Base-by-base conservation (phyloP, 331 rosid genomes). In the Malus hybrid region DNA sequence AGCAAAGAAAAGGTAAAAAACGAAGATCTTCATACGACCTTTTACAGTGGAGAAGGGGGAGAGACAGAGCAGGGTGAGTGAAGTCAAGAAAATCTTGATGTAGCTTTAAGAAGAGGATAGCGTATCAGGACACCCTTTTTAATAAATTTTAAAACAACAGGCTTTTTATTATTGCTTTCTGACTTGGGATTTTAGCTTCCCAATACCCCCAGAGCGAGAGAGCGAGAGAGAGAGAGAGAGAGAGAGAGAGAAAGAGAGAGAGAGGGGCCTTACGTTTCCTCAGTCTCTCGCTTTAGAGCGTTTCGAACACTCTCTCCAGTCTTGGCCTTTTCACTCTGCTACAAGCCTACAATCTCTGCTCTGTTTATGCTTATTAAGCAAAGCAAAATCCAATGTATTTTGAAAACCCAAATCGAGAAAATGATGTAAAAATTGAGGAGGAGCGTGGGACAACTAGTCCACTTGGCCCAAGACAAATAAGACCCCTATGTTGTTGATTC, bases 161-260 rank as follows among this genome's bases (percentile, higher is more conserved):
- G 79, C 75, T 73, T 70, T 80, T 79, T 69, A 81, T 86, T 79
- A 87, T 85, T 87, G 88, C 89, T 81, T 59, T 86, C 90, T 82
- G 90, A 91, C 90, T 84, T 79, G 90, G 91, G 92, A 88, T 89
- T 93, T 93, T 85, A 85, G 87, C 84, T 91, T 90, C 86, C 89
- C 95, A 88, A 88, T 57, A 77, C 46, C 46, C 59, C 13, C 46
- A 39, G 46, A 10, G 46, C 46, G 0, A 6, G 8, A 34, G 39
- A 33, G 8, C 6, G 36, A 33, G 36, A 6, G 39, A 34, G 39
- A 34, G 12, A 39, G 46, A 39, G 13, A 39, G 44, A 2, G 44
- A 42, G 13, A 34, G 39, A 34, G 12, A 39, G 46, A 39, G 13
- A 39, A 12, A 2, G 44, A 42, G 36, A 0, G 42, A 7, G 42